Base-by-base conservation (phyloP, 345 rosid species). In the Aurinia saxatilis region DNA sequence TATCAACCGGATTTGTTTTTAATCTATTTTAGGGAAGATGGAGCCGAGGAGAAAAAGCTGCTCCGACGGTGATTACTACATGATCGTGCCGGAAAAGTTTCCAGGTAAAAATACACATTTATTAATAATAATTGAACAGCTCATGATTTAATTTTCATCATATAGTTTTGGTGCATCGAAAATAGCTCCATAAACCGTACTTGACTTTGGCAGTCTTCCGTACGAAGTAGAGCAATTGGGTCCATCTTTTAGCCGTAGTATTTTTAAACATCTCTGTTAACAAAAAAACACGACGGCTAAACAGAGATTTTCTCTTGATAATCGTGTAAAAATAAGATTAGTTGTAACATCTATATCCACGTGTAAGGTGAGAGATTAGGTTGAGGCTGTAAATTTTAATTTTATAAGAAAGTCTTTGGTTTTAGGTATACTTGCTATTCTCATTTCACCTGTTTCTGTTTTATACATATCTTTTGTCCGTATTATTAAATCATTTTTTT, bases 1-100 rank as follows among this genome's bases (percentile, higher is more conserved):
- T 5, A 17, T 21, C 25, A 1, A 21, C 2, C 25, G 25, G n/a
- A 2, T 21, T 21, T 21, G 2, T 21, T 21, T 1, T 1, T 4
- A 4, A 4, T 1, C 5, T 36, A 27, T 49, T 54, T 42, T 69
- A 78, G 89, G 37, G 6, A 66, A 54, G 40, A 57, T 55, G 12
- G 81, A 76, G 58, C 71, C 37, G 8, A 78, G 85, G 75, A 81
- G 95, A 48, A 88, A 79, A 75, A 88, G 90, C 57, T 81, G 91
- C 57, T 84, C 96, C 12, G 93, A 86, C 46, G 76, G 73, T 23
- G 86, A 81, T 50, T 73, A 59, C 39, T 76, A 59, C 55, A 80
- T 67, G 49, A 8, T 78, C 56, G 79, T 78, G 48, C 91, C 84
- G 11, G 81, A 81, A 34, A 75, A 73, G 47, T 71, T 82, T 62